Base-by-base conservation (phyloP, 169 alveolate species). In the Babesia gibsoni region DNA sequence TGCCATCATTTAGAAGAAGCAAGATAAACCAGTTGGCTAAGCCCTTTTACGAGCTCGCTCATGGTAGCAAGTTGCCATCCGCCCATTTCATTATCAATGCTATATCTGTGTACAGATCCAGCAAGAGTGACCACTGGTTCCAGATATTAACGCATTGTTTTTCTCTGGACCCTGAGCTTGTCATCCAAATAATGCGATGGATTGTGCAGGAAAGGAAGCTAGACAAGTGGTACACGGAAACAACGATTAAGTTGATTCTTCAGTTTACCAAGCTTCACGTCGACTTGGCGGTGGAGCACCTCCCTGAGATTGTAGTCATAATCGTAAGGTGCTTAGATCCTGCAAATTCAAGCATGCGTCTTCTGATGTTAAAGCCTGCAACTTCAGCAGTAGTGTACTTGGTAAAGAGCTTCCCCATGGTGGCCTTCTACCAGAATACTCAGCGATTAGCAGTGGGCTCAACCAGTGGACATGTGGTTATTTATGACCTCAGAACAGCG, bases 391-490 rank as follows among this genome's bases (percentile, higher is more conserved):
- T 85, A 7, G 82, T 83, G 54, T 67, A 67, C 14, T 50, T 85
- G 74, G 91, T 85, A 33, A 85, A 82, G 68, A 82, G 65, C 45
- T 67, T 85, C 42, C 91, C 91, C 12, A 85, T 83, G 91, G 89
- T 83, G 23, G 79, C 88, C 45, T 85, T 85, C 58, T 86, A 85
- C 59, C 91, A 85, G 73, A 66, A 85, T 48, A 85, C 91, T 16
- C 91, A 85, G 73, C 59, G 91, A 37, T 79, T 85, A 45, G 91
- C 91, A 20, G 85, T 85, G 52, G 91, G 91, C 14, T 82, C 91
- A 3, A 42, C 20, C 45, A 56, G 64, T n/a, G 86, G 86, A 25
- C 77, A 66, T 36, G 77, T 85, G 30, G 63, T 85, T 30, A 82
- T 85, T n/a, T 85, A 85, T 54, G 91, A 85, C 79, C 73, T 85